Base-by-base conservation (phyloP, 1,139 yeast species). In the Trichomonascaceae sp. region DNA sequence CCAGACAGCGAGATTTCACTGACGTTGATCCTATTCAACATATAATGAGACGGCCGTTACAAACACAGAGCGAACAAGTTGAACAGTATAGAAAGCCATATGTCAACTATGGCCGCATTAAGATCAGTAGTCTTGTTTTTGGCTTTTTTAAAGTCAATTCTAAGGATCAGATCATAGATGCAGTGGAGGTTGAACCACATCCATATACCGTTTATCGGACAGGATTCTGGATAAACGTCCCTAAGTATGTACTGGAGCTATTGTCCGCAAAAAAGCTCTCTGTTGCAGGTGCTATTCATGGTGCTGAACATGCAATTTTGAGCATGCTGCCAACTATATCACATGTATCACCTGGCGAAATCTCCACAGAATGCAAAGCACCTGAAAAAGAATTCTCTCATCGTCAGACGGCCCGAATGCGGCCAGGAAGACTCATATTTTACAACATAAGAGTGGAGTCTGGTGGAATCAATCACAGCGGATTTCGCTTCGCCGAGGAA, bases 221-320 rank as follows among this genome's bases (percentile, higher is more conserved):
- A 60, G 99, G 99, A 0, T 76, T 91, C 49, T 95, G 98, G 99
- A 78, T 93, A 17, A 96, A 93, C 67, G 77, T 93, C 0, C 96
- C 97, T 0, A 65, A 69, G 2, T 63, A 64, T 12, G 85, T 89
- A 0, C 66, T 91, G n/a, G 81, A 81, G 1, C 59, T 83, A 1
- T 74, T 91, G 27, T 72, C 74, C 3, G 69, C 67, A 1, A 87
- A 89, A 60, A 64, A 74, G 2, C 71, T 93, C 46, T 85, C 82
- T 45, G 72, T 84, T 1, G 93, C 98, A 0, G 99, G 89, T 1
- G 95, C 95, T 0, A 88, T 93, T n/a, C 99, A 95, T 71, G 97
- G 96, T 5, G 96, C 96, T 0, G 95, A 90, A 61, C 99, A 93
- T 72, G 89, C 89, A 0, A 73, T 91, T 1, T 84, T 89, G 79